Conservation (phyloP, 1,284 basidiomycete genomes). For the Cutaneotrichosporon dermatis region DNA sequence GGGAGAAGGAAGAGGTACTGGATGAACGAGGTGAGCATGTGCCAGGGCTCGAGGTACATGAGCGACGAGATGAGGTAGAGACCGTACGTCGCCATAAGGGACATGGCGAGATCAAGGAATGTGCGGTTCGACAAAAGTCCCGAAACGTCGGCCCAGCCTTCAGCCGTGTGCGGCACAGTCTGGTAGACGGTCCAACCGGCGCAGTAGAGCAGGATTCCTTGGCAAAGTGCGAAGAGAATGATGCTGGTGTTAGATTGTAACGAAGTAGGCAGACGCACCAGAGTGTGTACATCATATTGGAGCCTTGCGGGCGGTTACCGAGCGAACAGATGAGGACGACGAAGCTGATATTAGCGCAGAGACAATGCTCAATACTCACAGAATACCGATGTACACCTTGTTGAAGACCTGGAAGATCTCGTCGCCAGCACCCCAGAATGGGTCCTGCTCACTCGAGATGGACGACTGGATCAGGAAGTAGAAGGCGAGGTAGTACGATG, state of each 20-base stretch:
- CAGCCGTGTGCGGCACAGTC: slow-evolving; percentile 66
- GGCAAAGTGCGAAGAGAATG: slow-evolving; percentile 44
- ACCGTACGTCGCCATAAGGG: slow-evolving; percentile 68
- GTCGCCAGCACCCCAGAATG: slow-evolving; percentile 71
- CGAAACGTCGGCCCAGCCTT: slow-evolving; percentile 66
- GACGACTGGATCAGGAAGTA: slow-evolving; percentile 65
- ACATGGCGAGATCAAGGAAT: slow-evolving; percentile 66
- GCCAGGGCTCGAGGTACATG: slow-evolving; percentile 86
- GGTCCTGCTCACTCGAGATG: slow-evolving; percentile 54
- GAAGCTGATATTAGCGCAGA: slow-evolving; percentile 24
- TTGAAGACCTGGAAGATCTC: slow-evolving; percentile 76
- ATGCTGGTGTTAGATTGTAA: slow-evolving; percentile 16
- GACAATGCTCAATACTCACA: slow-evolving; percentile 43
- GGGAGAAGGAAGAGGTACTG: slow-evolving; percentile 52
- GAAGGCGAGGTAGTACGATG: slow-evolving; percentile 53
- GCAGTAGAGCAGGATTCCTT: slow-evolving; percentile 62
- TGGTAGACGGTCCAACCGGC: slow-evolving; percentile 82
- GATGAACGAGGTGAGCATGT: slow-evolving; percentile 82
- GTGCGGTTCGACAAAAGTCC: slow-evolving; percentile 62
- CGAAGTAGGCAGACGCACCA: slow-evolving; percentile 1
- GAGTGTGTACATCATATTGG: slow-evolving; percentile 67
- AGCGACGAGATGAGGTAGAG: slow-evolving; percentile 81
- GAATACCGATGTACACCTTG: slow-evolving; percentile 53
- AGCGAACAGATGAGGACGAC: slow-evolving; percentile 47
- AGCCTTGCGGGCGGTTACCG: slow-evolving; percentile 79